These are phyloP conservation scores for Stagonosporopsis vannaccii DNA, from an alignment of 2,329 filamentous ascomycete species.

Conservation along the genomic window DNA sequence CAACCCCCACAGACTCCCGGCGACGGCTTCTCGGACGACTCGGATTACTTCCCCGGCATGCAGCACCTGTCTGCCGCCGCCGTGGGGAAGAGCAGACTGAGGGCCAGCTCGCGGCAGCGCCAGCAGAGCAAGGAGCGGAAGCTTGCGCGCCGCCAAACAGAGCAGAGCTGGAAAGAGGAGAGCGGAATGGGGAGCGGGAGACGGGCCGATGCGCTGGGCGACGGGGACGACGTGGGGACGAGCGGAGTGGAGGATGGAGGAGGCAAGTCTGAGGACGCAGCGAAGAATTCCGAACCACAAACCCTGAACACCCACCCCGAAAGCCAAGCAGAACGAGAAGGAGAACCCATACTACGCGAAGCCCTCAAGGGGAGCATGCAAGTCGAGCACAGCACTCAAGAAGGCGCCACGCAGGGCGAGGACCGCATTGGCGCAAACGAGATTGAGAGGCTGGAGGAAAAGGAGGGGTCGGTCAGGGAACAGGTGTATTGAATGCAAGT, in stretches of 20 bases:
- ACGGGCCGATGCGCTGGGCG: constrained; percentile 56
- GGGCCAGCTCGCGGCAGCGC: constrained; percentile 39
- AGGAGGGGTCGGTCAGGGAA: constrained; percentile 39
- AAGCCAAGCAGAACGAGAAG: not conserved
- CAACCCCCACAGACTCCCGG: constrained; percentile 39
- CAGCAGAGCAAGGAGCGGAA: constrained; percentile 47
- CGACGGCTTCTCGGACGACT: constrained; percentile 54
- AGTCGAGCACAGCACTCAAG: constrained; percentile 39
- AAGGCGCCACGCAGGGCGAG: constrained; percentile 26
- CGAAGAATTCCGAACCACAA: no score
- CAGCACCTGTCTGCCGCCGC: constrained; percentile 32
- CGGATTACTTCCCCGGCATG: constrained; percentile 52
- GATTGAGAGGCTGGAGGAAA: constrained; percentile 41
- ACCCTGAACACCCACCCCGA: no score
- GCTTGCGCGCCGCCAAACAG: constrained; percentile 41
- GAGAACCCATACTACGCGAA: constrained; percentile 39
- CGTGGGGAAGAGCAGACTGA: constrained; percentile 28
- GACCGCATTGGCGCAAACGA: constrained; percentile 18
- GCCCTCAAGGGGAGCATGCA: constrained; percentile 46
- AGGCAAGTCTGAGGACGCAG: not conserved
- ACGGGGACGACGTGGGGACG: constrained; percentile 38
- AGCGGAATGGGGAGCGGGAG: constrained; percentile 57
- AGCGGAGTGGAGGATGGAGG: constrained; percentile 29
- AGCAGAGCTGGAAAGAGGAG: constrained; percentile 54
- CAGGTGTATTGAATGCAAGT: constrained; percentile 46